Conservation (phyloP, 768 basidiomycete species). For the Naganishia randhawae region DNA sequence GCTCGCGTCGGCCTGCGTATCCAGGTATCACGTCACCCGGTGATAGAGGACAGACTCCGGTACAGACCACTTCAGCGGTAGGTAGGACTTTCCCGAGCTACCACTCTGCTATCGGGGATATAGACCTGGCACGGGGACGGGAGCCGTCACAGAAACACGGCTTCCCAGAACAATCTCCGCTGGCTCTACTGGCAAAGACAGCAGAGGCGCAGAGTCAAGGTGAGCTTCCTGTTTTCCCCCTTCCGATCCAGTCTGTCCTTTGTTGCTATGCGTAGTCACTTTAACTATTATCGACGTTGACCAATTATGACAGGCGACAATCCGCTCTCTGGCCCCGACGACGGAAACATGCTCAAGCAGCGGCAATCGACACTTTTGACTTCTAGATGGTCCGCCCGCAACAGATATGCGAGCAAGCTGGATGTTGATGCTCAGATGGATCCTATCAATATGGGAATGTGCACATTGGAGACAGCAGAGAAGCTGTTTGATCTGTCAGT, state of each 20-base stretch:
- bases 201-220: slow-evolving; percentile 13
- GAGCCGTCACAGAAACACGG: background rate
- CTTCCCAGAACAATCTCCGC: slow-evolving; percentile 14
- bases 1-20: background rate
- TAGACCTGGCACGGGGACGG: background rate
- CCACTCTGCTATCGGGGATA: background rate
- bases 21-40: background rate
- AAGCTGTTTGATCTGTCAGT: slow-evolving; percentile 17
- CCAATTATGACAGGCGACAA: background rate
- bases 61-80: background rate
- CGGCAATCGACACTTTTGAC: background rate
- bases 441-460: slow-evolving; percentile 24
- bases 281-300: background rate
- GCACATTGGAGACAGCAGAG: slow-evolving; percentile 3
- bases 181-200: slow-evolving; percentile 12
- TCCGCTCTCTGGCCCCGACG: background rate
- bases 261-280: too few relatives aligned
- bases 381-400: slow-evolving; percentile 7
- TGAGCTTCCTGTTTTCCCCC: background rate
- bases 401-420: slow-evolving; percentile 10
- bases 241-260: too few relatives aligned
- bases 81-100: background rate
- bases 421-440: slow-evolving; percentile 24
- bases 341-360: background rate
- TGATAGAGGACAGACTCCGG: background rate